phyloP scores from a whole-genome alignment of 805 yeast species.

The Cyberlindnera lachancei region DNA sequence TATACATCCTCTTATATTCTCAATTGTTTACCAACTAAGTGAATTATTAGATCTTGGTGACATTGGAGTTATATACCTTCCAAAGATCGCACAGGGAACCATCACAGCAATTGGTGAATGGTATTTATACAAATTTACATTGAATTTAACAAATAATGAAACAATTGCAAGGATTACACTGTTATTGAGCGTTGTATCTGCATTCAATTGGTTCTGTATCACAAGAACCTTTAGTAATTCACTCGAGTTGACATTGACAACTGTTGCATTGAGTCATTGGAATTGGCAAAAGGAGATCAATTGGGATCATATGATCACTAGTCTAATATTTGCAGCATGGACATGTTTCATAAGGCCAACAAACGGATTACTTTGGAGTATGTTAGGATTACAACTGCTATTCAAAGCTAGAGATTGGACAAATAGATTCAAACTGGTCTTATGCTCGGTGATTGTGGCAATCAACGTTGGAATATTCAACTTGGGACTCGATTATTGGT shows the following conservation, averaged over 20 bases:
- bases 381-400: slow-evolving; percentile 37
- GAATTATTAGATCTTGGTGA: slow-evolving; percentile 27
- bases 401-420: slow-evolving; percentile 5
- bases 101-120: slow-evolving; percentile 70
- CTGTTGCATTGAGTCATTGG: slow-evolving; percentile 64
- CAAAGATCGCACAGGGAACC: slow-evolving; percentile 63
- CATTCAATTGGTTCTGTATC: slow-evolving; percentile 75
- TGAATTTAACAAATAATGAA: slow-evolving; percentile 25
- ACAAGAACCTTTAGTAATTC: slow-evolving; percentile 85
- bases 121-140: slow-evolving; percentile 42
- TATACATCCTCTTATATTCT: slow-evolving; percentile 70
- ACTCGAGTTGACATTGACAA: slow-evolving; percentile 66
- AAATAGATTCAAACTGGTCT: slow-evolving; percentile 6
- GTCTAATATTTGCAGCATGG: slow-evolving; percentile 47
- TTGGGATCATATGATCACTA: slow-evolving; percentile 21
- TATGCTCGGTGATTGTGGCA: slow-evolving; percentile 18
- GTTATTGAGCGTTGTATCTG: slow-evolving; percentile 47
- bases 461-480: slow-evolving; percentile 30
- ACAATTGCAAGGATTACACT: slow-evolving; percentile 36
- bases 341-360: slow-evolving; percentile 81
- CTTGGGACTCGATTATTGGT: slow-evolving; percentile 44
- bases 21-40: slow-evolving; percentile 32
- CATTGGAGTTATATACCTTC: slow-evolving; percentile 39
- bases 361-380: slow-evolving; percentile 68
- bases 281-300: slow-evolving; percentile 40